phyloP scores from a whole-genome alignment of 768 basidiomycete genomes.

The Rhodosporidiobolus sp. region DNA sequence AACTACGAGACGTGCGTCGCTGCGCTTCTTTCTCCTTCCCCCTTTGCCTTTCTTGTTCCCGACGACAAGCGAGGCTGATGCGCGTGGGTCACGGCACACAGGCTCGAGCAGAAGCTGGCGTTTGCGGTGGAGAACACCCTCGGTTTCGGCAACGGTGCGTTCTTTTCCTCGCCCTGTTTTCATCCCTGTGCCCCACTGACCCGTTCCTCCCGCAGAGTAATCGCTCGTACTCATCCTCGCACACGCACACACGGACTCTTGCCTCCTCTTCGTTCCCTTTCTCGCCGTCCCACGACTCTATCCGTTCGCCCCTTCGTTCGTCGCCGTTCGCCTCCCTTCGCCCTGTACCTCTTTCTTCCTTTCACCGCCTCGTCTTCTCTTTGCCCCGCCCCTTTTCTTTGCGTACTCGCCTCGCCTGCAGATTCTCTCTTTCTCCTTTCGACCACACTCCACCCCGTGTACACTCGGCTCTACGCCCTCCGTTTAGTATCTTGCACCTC shows the following conservation, averaged over 20 bases:
- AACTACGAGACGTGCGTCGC: slow-evolving; percentile 32
- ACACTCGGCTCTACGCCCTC: not conserved
- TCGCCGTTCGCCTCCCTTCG: not conserved
- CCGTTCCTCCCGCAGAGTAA: not conserved
- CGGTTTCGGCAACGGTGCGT: slow-evolving; percentile 23
- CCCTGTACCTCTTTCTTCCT: not conserved
- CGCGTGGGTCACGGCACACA: slow-evolving; percentile 43
- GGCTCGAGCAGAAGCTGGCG: slow-evolving; percentile 79
- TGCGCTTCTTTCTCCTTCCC: not conserved
- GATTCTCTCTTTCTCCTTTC: too few species aligned
- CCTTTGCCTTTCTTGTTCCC: not conserved
- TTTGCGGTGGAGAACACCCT: slow-evolving; percentile 70
- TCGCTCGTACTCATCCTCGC: not conserved
- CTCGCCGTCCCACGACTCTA: too few species aligned
- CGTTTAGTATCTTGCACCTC: not conserved
- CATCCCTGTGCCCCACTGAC: not conserved
- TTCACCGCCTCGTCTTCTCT: not conserved
- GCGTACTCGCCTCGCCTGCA: too few species aligned
- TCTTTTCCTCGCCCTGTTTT: not conserved
- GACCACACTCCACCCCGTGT: not conserved
- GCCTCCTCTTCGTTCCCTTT: not conserved
- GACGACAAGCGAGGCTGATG: not conserved
- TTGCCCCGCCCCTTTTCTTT: not conserved
- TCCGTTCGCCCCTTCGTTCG: not conserved
- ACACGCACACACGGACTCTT: not conserved